Base-by-base conservation (phyloP, 768 basidiomycete genomes). In the Auricularia sp. region DNA sequence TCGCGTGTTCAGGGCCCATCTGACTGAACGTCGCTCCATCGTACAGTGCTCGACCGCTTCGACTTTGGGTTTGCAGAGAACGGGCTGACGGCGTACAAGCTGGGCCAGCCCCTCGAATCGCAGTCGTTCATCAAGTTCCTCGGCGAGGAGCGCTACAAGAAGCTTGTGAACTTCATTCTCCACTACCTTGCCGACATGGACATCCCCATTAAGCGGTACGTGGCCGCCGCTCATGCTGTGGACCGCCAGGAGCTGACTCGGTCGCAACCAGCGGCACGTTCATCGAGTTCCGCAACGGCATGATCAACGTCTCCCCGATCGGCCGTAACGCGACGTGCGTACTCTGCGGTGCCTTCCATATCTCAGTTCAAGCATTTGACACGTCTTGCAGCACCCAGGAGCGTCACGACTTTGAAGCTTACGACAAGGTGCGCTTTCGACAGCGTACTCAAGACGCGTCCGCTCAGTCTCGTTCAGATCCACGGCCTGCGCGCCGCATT, bases 251-350 rank as follows among this genome's bases (percentile, higher is more conserved):
- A 29, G 29, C 29, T 29, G 29, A 29, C 29, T 29, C 2, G 29
- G 29, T 29, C 29, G 29, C 29, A 29, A 29, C 0, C 64, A 89
- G 97, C 59, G 97, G 97, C 56, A 99, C 97, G 1, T 99, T 99
- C 71, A 79, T 98, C 67, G 97, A 99, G 77, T 98, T 94, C 78
- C 84, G 97, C 61, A 92, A 87, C 65, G 96, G 97, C 11, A 99
- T 99, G 97, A 81, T 98, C 73, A 99, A 99, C 71, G 87, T 99
- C 67, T 94, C 90, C 68, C 97, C 97, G 1, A 86, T 99, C 54
- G 97, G 97, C 5, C 85, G 97, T 67, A 98, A 98, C 72, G 94
- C 94, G 61, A 89, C 86, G 95, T 97, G 73, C 66, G 87, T 79
- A 39, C 39, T 12, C 29, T 29, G 29, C 2, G 29, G 29, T 29